A percentile compares a stretch with the other conserved stretches of the same genome.
Evolutionary conservation across 495 filamentous ascomycete genomes (phyloP).

Genomic region (Lepraria neglecta): DNA sequence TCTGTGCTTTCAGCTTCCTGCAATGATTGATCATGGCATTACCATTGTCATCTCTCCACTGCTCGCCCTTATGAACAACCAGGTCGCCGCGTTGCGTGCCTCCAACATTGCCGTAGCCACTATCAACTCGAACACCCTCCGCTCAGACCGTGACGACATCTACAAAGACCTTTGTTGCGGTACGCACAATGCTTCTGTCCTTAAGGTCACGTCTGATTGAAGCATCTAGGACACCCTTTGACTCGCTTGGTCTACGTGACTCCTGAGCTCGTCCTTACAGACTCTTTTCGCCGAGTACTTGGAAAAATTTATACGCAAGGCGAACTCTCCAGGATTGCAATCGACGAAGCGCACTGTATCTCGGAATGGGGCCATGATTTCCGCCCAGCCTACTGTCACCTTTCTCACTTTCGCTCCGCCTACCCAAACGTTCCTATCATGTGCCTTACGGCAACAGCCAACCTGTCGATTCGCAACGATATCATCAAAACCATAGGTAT

Average conservation of each 20-base stretch:
- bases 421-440: slow-evolving; percentile 83
- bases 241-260: slow-evolving; percentile 89
- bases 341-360: slow-evolving; percentile 96
- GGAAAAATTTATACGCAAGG: slow-evolving; percentile 68
- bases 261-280: slow-evolving; percentile 75
- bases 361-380: slow-evolving; percentile 99
- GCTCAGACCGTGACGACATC: slow-evolving; percentile 58
- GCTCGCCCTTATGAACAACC: slow-evolving; percentile 90
- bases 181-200: neutral
- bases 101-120: slow-evolving; percentile 74
- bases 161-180: slow-evolving; percentile 72
- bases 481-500: slow-evolving; percentile 70
- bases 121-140: slow-evolving; percentile 73
- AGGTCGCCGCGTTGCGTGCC: slow-evolving; percentile 72
- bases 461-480: slow-evolving; percentile 67
- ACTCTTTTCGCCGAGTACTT: slow-evolving; percentile 69
- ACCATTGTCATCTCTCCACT: slow-evolving; percentile 89
- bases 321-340: slow-evolving; percentile 76
- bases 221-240: slow-evolving; percentile 56
- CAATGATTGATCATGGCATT: slow-evolving; percentile 79
- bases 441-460: slow-evolving; percentile 87
- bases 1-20: slow-evolving; percentile 88
- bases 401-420: slow-evolving; percentile 79
- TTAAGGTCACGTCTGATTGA: neutral
- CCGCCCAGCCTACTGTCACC: slow-evolving; percentile 78